Percentiles rank a stretch among this genome's conserved stretches.
phyloP scores from a whole-genome alignment of 768 basidiomycete species.

The Lentinula boryana region DNA sequence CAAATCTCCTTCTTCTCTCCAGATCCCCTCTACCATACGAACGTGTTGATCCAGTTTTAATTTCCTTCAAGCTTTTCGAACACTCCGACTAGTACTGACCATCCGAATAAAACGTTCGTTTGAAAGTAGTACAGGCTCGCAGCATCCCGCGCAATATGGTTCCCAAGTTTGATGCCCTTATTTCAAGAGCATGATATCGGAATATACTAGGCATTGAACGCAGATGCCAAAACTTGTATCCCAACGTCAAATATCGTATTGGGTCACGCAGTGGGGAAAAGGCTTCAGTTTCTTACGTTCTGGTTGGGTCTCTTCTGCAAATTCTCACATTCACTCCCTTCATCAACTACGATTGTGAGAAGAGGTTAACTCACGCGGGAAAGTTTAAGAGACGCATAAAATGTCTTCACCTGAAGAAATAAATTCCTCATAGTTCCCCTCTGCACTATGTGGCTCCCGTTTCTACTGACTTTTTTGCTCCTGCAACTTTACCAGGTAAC shows the following conservation, averaged over 20 bases:
- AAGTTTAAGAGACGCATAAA: not conserved
- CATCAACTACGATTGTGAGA: not conserved
- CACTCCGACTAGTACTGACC: no score
- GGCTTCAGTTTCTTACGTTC: not conserved
- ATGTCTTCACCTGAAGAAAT: not conserved
- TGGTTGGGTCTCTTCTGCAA: not conserved
- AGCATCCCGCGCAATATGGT: no score
- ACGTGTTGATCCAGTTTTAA: no score
- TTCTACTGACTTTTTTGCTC: not conserved
- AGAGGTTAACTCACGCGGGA: not conserved
- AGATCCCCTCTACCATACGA: no score
- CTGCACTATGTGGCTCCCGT: not conserved
- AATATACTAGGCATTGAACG: not conserved
- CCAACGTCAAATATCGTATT: not conserved
- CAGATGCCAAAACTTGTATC: not conserved
- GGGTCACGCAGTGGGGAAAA: not conserved
- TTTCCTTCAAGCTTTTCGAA: not conserved
- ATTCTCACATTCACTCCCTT: not conserved
- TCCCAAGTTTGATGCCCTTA: no score
- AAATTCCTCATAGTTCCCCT: not conserved
- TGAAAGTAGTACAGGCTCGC: conserved; percentile 9
- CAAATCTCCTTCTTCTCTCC: not conserved
- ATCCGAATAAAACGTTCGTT: conserved; percentile 22
- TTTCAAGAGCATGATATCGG: no score
- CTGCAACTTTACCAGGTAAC: conserved; percentile 5